phyloP scores from a whole-genome alignment of 2,329 filamentous ascomycete genomes.

The Dothidotthia symphoricarpi region DNA sequence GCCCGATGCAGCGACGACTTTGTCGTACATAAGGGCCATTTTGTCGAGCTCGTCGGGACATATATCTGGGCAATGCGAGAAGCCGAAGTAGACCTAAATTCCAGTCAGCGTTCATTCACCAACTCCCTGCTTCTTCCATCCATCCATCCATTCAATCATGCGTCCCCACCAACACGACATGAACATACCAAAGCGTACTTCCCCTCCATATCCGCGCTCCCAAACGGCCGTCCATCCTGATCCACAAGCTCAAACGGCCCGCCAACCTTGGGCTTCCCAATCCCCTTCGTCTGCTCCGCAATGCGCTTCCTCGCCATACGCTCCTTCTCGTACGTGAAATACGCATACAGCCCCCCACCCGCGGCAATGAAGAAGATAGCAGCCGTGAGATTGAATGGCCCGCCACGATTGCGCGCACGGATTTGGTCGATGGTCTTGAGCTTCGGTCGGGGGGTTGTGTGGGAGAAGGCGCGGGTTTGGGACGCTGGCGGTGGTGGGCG shows the following conservation, averaged over 20 bases:
- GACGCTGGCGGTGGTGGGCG: slow-evolving; percentile 35
- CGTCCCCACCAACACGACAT: not conserved
- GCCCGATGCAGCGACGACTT: slow-evolving; percentile 51
- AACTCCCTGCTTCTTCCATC: no score
- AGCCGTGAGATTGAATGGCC: slow-evolving; percentile 91
- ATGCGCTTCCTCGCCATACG: slow-evolving; percentile 86
- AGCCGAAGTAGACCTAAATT: slow-evolving; percentile 88
- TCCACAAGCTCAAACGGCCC: slow-evolving; percentile 81
- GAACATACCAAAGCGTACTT: slow-evolving; percentile 72
- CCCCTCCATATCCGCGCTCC: slow-evolving; percentile 78
- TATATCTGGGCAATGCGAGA: slow-evolving; percentile 97
- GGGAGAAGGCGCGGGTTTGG: slow-evolving; percentile 36
- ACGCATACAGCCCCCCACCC: slow-evolving; percentile 75
- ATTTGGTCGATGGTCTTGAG: slow-evolving; percentile 42
- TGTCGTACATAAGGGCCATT: slow-evolving; percentile 94
- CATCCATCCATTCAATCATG: no score
- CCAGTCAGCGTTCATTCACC: slow-evolving; percentile 4
- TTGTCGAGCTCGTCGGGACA: slow-evolving; percentile 99
- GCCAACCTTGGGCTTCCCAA: slow-evolving; percentile 89
- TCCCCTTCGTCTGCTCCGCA: slow-evolving; percentile 87
- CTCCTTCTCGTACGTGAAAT: slow-evolving; percentile 91
- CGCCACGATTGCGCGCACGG: slow-evolving; percentile 35
- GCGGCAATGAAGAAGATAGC: slow-evolving; percentile 80
- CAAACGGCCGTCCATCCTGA: slow-evolving; percentile 75
- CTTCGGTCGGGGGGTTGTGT: slow-evolving; percentile 25